phyloP scores from a whole-genome alignment of 2,329 filamentous ascomycete species.

The Aspergillus neoniger region DNA sequence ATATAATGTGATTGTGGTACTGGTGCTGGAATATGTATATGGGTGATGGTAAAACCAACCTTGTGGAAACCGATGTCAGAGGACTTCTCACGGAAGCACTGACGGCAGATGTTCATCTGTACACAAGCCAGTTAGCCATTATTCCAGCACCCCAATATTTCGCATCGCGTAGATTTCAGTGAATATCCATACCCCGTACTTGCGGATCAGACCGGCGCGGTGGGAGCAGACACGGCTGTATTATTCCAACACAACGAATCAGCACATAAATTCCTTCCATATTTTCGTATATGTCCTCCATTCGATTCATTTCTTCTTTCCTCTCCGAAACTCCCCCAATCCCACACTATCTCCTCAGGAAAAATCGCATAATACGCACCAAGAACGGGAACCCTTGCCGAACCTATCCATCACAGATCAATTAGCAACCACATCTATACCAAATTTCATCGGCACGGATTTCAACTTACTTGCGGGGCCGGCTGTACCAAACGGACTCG shows the following conservation, averaged over 20 bases:
- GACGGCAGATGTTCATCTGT: constrained; percentile 61
- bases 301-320: neutral
- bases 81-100: constrained; percentile 70
- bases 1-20: neutral
- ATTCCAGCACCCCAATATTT: neutral
- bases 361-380: constrained; percentile 63
- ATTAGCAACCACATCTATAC: constrained; percentile 21
- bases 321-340: too few relatives aligned
- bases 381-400: constrained; percentile 92
- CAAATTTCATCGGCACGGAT: constrained; percentile 9
- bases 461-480: constrained; percentile 75
- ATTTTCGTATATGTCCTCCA: constrained; percentile 10
- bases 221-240: constrained; percentile 82
- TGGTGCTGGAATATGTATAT: neutral
- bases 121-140: constrained; percentile 18
- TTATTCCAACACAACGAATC: constrained; percentile 17
- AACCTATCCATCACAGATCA: constrained; percentile 28
- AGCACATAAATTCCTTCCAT: constrained; percentile 24
- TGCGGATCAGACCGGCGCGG: constrained; percentile 98
- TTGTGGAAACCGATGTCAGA: constrained; percentile 69
- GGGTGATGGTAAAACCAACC: constrained; percentile 48
- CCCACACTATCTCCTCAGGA: constrained; percentile 4
- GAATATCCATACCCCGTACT: constrained; percentile 70
- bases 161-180: neutral
- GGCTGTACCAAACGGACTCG: constrained; percentile 99